Conservation (phyloP, 2,329 filamentous ascomycete genomes). For the Tetracladium maxilliforme region DNA sequence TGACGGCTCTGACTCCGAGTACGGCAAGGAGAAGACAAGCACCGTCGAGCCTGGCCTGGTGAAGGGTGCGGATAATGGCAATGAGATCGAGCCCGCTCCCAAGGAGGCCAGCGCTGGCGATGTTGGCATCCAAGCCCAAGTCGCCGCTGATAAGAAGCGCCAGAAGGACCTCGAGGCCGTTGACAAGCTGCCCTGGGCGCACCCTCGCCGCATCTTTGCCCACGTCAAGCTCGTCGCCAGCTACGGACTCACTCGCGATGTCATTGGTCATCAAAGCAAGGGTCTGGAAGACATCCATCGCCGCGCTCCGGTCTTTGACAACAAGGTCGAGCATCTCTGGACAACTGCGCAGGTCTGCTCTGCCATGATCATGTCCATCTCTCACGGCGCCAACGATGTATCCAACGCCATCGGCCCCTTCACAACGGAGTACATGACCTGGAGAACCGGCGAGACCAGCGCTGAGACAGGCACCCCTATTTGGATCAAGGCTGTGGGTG, state of each 20-base stretch:
- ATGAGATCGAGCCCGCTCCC: background rate
- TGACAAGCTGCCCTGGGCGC: constrained; percentile 6
- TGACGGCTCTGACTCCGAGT: constrained; percentile 1
- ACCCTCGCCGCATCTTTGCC: constrained; percentile 7
- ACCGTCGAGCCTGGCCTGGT: no score
- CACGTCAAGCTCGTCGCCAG: constrained; percentile 9
- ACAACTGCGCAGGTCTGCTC: background rate
- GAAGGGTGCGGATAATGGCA: background rate
- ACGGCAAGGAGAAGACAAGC: constrained; percentile 3
- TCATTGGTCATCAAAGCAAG: constrained; percentile 4
- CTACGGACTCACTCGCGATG: constrained; percentile 9
- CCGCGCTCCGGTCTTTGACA: constrained; percentile 2
- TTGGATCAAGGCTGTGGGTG: constrained; percentile 21
- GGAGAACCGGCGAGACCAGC: constrained; percentile 13
- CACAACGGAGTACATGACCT: constrained; percentile 21
- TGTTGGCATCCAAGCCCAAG: background rate
- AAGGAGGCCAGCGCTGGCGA: background rate
- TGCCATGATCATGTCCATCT: constrained; percentile 9
- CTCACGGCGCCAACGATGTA: constrained; percentile 27
- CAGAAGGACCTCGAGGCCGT: constrained; percentile 5
- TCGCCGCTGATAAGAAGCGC: constrained; percentile 6
- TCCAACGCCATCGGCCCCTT: constrained; percentile 25
- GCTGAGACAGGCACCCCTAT: constrained; percentile 17
- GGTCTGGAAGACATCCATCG: constrained; percentile 3
- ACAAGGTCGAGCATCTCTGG: constrained; percentile 1